Base-by-base conservation (phyloP, 352 stramenopile genomes). In the Globisporangium paroecandrum region DNA sequence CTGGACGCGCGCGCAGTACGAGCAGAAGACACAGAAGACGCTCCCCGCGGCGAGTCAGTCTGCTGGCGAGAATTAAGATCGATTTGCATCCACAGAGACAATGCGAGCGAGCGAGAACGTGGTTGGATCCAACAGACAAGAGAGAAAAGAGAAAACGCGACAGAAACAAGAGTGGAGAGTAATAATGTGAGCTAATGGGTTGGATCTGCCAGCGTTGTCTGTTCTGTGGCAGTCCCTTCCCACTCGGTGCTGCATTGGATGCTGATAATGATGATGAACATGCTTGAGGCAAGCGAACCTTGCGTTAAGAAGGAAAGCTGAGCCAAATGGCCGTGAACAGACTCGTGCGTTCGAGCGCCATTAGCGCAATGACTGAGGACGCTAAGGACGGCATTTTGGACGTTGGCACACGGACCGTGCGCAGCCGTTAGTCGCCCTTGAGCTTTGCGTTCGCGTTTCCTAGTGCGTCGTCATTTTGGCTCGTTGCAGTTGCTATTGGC, bases 1-100 rank as follows among this genome's bases (percentile, higher is more conserved):
- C 36, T 94, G 86, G 86, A 94, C 86, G 65, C 80, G 81, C 18
- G 73, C 72, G 65, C 86, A 94, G 77, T 94, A 93, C 71, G 79
- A 89, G 71, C 81, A 91, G 64, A 92, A 92, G 81, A 93, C 83
- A 72, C 73, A 87, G 61, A 76, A 89, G 73, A 72, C 78, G 32
- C 47, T 88, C 73, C 76, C 82, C 0, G 29, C 51, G 25, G 36
- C 72, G 47, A 80, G 64, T 29, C 77, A 91, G 73, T 77, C 76
- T 18, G 76, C 79, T 32, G 79, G 71, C 29, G 82, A 90, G 64
- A 78, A 89, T 63, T 90, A 87, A 58, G 8, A 49, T 36, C 8
- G 36, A 55, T 55, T 25, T 59, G 24, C 54, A 25, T 59, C 4
- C 53, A 15, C 20, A 55, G 27, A 36, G 15, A 25, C 6, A 24